phyloP scores from a whole-genome alignment of 441 rosid genomes.

The Daphne laureola region DNA sequence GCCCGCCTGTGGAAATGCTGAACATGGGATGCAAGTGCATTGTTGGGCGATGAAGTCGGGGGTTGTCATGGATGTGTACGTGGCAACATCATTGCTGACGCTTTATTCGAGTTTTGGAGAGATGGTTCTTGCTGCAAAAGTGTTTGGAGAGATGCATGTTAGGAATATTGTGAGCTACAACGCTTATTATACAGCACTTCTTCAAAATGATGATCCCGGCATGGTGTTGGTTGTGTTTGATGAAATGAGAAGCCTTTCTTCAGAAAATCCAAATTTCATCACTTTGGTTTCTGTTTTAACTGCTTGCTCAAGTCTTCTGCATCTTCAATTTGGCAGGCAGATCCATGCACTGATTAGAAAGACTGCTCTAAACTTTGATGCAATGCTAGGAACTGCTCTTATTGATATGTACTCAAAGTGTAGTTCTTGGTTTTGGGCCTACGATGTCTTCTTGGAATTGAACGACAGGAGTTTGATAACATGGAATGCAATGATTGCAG shows the following conservation, averaged over 20 bases:
- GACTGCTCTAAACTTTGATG: constrained; percentile 22
- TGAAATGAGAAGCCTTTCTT: constrained; percentile 40
- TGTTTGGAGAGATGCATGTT: constrained; percentile 38
- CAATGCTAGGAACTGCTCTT: constrained; percentile 37
- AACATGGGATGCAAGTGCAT: constrained; percentile 39
- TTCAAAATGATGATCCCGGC: constrained; percentile 35
- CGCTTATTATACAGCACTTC: constrained; percentile 45
- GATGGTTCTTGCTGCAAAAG: constrained; percentile 29
- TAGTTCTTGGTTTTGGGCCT: constrained; percentile 38
- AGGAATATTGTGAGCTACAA: constrained; percentile 55
- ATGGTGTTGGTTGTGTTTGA: constrained; percentile 39
- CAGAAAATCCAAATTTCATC: constrained; percentile 40
- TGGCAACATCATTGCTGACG: constrained; percentile 51
- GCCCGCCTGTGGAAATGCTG: constrained; percentile 31
- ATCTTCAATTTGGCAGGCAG: constrained; percentile 33
- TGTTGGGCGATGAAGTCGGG: constrained; percentile 52
- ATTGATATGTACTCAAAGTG: constrained; percentile 47
- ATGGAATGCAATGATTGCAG: constrained; percentile 52
- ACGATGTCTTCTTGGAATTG: constrained; percentile 34
- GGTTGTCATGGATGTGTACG: constrained; percentile 44
- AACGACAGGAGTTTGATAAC: constrained; percentile 46
- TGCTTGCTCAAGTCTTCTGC: constrained; percentile 32
- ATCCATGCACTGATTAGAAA: constrained; percentile 32
- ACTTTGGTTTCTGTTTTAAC: constrained; percentile 34
- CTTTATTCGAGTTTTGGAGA: constrained; percentile 37